Base-by-base conservation (phyloP, 2,329 filamentous ascomycete species). In the Penicillium sp. region DNA sequence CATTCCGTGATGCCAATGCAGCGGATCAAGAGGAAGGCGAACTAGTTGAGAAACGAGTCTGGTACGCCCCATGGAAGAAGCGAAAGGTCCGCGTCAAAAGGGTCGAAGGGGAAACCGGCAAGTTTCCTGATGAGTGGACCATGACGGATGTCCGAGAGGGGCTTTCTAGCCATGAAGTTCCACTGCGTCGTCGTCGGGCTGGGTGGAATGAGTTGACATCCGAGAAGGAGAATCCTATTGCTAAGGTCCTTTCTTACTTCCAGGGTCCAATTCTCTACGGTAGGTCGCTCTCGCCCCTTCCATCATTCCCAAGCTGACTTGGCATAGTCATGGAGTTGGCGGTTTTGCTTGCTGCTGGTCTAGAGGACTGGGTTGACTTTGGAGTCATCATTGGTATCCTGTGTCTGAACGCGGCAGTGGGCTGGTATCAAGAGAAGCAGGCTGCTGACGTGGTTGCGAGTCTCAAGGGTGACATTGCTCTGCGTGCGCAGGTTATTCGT, bases 381-480 rank as follows among this genome's bases (percentile, higher is more conserved):
- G 88, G 87, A 81, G 87, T 91, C 72, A 91, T 91, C 72, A 85
- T 89, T 67, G 89, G 84, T 77, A 91, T 91, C 72, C 77, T 91
- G 54, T 74, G 87, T 71, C 83, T 91, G 61, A 91, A 91, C 76
- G 89, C 89, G 58, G 77, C 86, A 62, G 89, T 91, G 70, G 89
- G 89, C 77, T 91, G 88, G 85, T 91, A 91, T 73, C 89, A 91
- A 73, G 89, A 91, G 76, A 91, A 91, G 78, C 88, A 90, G 75
- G 89, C 89, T 64, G 88, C 88, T 59, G 89, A 91, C 77, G 87
- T 90, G 63, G 88, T 90, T 67, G 88, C 88, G 27, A 86, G 82
- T 66, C 80, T 91, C 56, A 91, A 90, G 78, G 89, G 89, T 74
- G 89, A 91, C 69, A 91, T 91, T 70, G 89, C 89, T 66, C 86